Evolutionary conservation across 768 basidiomycete genomes (phyloP).

Genomic region (Pholiota conissans): DNA sequence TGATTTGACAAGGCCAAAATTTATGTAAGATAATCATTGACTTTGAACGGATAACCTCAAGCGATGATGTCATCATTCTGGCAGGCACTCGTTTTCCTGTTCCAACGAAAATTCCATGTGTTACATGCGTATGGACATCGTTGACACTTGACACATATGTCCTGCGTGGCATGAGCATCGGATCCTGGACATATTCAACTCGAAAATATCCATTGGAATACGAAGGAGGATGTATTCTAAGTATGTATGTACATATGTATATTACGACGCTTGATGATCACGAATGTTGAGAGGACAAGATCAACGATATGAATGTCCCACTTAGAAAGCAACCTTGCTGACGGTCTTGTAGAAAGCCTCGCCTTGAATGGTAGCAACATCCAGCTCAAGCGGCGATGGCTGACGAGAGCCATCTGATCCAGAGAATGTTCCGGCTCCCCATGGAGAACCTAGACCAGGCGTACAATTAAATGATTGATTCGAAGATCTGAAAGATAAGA

Average conservation of each 20-base stretch:
- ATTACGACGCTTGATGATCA: background rate
- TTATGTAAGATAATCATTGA: too few species aligned
- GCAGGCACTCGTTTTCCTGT: too few species aligned
- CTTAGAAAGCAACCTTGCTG: slow-evolving; percentile 27
- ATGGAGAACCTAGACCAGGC: slow-evolving; percentile 57
- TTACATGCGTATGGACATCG: too few species aligned
- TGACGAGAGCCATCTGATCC: slow-evolving; percentile 46
- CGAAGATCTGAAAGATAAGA: background rate
- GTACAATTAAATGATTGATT: background rate
- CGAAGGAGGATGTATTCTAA: background rate
- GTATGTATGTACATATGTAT: too few species aligned
- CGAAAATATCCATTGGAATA: background rate
- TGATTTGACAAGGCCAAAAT: too few species aligned
- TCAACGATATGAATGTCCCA: background rate
- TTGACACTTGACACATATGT: too few species aligned
- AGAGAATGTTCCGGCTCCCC: slow-evolving; percentile 73
- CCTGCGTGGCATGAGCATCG: too few species aligned
- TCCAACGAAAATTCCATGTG: too few species aligned
- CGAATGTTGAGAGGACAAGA: background rate
- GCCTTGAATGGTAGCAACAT: slow-evolving; percentile 56
- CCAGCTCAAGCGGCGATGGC: slow-evolving; percentile 52
- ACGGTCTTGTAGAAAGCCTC: slow-evolving; percentile 51
- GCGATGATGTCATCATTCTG: too few species aligned
- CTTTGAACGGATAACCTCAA: too few species aligned
- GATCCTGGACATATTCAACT: background rate